Base-by-base conservation (phyloP, 2,329 filamentous ascomycete genomes). In the Exserohilum rostratum region DNA sequence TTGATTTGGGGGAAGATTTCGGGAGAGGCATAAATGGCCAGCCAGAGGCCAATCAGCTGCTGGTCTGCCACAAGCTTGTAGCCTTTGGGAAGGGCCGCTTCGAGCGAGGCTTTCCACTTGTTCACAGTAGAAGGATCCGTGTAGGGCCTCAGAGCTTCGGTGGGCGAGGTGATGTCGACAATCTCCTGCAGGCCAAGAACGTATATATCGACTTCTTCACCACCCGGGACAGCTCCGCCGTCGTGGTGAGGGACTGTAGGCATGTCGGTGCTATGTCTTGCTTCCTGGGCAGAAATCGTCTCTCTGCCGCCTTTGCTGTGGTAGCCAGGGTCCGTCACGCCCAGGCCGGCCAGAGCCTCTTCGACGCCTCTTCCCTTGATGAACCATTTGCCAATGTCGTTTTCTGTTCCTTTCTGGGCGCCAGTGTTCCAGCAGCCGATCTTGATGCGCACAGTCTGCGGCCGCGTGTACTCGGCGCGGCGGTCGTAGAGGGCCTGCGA, bases 351-450 rank as follows among this genome's bases (percentile, higher is more conserved):
- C 42, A 93, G 74, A 15, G 80, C 78, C 49, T 87, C 80, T 55
- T 88, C 85, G 6, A 93, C 76, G 5, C 90, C 90, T 67, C 89
- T 85, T 13, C 89, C 90, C 10, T 87, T 81, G 6, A 96, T 83
- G 72, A 99, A 97, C 95, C 95, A 99, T 29, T 85, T 86, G 6
- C 86, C 89, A 5, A 99, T 79, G 70, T 98, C 95, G 63, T 91
- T 90, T 74, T 96, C 92, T 0, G 91, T 92, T 20, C 90, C 91
- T 11, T 90, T 86, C 61, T 90, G 87, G 1, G 89, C 87, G 3
- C 92, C 95, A 13, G 96, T 91, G 76, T 99, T 99, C 95, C 95
- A 99, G 0, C 90, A 89, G 37, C 93, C 95, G 46, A 99, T 83
- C 77, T 97, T 97, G 75, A 99, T 85, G 61, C 87, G 88, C 64